Conservation (phyloP, 1,284 basidiomycete species). For the Pseudozyma hubeiensis region DNA sequence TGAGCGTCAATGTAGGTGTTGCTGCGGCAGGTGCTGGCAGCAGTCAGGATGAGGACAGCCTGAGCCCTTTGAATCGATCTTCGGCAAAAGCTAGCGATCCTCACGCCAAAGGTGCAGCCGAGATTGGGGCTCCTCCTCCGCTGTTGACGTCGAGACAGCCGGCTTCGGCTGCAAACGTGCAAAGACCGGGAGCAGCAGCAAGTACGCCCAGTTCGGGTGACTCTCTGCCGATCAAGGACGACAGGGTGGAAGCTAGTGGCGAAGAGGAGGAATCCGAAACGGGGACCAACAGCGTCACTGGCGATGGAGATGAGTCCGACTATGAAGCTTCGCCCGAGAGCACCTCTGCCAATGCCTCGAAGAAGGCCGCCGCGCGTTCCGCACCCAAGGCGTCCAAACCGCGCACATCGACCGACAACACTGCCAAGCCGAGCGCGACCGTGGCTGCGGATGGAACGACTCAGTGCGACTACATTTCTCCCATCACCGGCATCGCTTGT, state of each 20-base stretch:
- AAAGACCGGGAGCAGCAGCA: neutral
- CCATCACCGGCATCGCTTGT: conserved; percentile 56
- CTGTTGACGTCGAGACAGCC: conserved; percentile 17
- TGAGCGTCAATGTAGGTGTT: conserved; percentile 38
- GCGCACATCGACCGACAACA: neutral
- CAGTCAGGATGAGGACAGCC: conserved; percentile 42
- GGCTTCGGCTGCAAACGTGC: neutral
- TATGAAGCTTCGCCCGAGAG: conserved; percentile 38
- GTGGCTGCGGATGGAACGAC: conserved; percentile 39
- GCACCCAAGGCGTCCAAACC: conserved; percentile 14
- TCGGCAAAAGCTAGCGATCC: conserved; percentile 51
- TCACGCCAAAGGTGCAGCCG: conserved; percentile 4
- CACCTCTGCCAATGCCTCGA: neutral
- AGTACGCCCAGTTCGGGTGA: neutral
- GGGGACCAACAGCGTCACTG: conserved; percentile 18
- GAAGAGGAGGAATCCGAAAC: conserved; percentile 45
- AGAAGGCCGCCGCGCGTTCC: conserved; percentile 5
- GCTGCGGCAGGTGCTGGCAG: conserved; percentile 13
- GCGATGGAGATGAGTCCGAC: conserved; percentile 39
- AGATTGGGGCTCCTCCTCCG: conserved; percentile 31
- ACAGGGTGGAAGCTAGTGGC: conserved; percentile 31
- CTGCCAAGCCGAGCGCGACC: conserved; percentile 13
- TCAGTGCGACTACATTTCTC: conserved; percentile 66
- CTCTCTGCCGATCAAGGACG: conserved; percentile 13
- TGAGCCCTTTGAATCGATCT: conserved; percentile 58